Evolutionary conservation across 2,329 filamentous ascomycete species (phyloP).

Genomic region (Ophiocordyceps camponoti-saundersi): DNA sequence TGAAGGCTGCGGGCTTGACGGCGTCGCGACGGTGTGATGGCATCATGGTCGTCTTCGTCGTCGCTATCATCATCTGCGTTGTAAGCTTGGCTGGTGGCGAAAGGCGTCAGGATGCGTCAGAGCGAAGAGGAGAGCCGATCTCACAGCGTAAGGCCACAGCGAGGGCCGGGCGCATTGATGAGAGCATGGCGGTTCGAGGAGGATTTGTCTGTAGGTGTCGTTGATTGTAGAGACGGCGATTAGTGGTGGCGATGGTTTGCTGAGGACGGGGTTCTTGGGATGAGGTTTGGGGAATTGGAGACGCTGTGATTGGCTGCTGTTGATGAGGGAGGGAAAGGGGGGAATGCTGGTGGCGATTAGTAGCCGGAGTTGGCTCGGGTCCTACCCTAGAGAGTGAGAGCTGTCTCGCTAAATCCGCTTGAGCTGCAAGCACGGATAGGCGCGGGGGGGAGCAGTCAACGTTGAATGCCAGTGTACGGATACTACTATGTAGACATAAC

Average conservation of each 20-base stretch:
- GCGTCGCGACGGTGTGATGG: slow-evolving; percentile 38
- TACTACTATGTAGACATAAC: no score
- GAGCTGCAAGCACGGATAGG: no score
- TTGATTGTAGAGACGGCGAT: no score
- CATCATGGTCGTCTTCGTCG: slow-evolving; percentile 39
- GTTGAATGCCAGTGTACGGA: no score
- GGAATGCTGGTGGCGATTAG: slow-evolving; percentile 1
- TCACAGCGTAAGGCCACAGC: slow-evolving; percentile 34
- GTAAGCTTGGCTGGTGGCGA: neutral
- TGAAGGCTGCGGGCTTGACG: slow-evolving; percentile 43
- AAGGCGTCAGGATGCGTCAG: neutral
- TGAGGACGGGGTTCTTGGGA: neutral
- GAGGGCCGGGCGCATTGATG: slow-evolving; percentile 31
- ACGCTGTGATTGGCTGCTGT: slow-evolving; percentile 1
- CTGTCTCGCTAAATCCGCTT: neutral
- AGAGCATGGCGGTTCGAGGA: slow-evolving; percentile 21
- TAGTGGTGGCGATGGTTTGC: no score
- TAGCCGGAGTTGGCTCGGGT: neutral
- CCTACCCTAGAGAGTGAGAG: neutral
- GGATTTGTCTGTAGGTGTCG: neutral
- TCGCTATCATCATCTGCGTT: slow-evolving; percentile 19
- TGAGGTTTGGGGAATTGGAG: neutral
- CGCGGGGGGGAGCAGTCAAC: neutral
- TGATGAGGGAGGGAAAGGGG: no score
- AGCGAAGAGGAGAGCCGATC: slow-evolving; percentile 1